These are phyloP conservation scores for Chlorella sp. DNA, from an alignment of 139 green algal genomes.

Conservation along the genomic window DNA sequence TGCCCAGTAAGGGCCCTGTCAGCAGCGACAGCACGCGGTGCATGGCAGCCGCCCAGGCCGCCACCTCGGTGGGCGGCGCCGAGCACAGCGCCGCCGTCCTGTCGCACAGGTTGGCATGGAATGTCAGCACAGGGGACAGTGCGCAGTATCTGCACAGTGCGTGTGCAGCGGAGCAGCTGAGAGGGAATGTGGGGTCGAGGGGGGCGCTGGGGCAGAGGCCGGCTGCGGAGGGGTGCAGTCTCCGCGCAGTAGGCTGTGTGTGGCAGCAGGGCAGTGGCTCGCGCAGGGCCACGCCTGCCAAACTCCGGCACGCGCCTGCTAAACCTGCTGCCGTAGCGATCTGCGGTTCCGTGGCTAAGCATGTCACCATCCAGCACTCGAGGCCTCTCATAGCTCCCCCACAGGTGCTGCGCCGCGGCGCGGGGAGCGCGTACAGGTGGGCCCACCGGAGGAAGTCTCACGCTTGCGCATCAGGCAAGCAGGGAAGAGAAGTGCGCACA, in stretches of 20 bases:
- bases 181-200: not conserved
- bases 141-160: not conserved
- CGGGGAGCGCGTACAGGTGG: too few species aligned
- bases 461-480: too few species aligned
- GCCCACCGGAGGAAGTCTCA: too few species aligned
- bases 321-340: not conserved
- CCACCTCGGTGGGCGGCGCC: not conserved
- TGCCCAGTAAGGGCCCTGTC: not conserved
- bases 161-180: not conserved
- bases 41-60: not conserved
- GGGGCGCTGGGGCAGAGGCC: too few species aligned
- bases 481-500: too few species aligned
- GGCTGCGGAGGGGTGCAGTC: not conserved
- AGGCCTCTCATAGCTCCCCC: not conserved
- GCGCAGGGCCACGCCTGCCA: not conserved
- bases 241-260: not conserved
- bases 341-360: not conserved
- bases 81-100: not conserved
- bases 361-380: not conserved
- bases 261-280: not conserved
- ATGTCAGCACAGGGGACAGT: not conserved
- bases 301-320: not conserved
- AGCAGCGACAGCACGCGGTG: not conserved
- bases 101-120: not conserved
- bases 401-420: slow-evolving; percentile 3